Percentiles rank a stretch among this genome's conserved stretches.
Conservation (phyloP, 805 yeast species). For the Saturnispora galanensis region DNA sequence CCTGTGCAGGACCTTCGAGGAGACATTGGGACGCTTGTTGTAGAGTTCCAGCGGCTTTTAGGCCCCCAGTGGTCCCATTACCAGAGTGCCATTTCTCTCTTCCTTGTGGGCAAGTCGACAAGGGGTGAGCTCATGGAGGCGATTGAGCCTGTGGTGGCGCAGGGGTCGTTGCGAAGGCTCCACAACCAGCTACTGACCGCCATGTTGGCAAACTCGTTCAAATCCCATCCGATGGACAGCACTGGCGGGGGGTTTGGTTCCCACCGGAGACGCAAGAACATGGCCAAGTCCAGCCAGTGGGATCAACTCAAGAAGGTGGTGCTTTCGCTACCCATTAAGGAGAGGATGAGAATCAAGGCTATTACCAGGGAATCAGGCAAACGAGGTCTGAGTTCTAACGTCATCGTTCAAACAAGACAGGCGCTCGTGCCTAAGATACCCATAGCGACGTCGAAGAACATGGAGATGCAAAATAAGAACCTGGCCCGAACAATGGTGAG, state of each 20-base stretch:
- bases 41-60: slow-evolving; percentile 59
- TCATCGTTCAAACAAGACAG: slow-evolving; percentile 60
- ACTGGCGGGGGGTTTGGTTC: slow-evolving; percentile 38
- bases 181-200: slow-evolving; percentile 81
- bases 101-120: slow-evolving; percentile 70
- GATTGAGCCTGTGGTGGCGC: slow-evolving; percentile 45
- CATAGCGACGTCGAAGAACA: slow-evolving; percentile 38
- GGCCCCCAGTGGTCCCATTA: slow-evolving; percentile 84
- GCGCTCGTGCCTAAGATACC: slow-evolving; percentile 80
- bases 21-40: slow-evolving; percentile 57
- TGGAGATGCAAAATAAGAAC: slow-evolving; percentile 16
- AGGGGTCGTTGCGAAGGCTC: slow-evolving; percentile 38
- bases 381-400: slow-evolving; percentile 59
- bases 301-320: slow-evolving; percentile 79
- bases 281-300: slow-evolving; percentile 58
- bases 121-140: slow-evolving; percentile 59
- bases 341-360: slow-evolving; percentile 72
- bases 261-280: slow-evolving; percentile 33
- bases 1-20: slow-evolving; percentile 17
- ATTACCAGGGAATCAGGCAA: slow-evolving; percentile 80
- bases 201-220: slow-evolving; percentile 72
- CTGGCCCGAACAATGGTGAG: slow-evolving; percentile 54
- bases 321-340: slow-evolving; percentile 75
- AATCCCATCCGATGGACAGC: slow-evolving; percentile 61
- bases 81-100: slow-evolving; percentile 66